phyloP scores from a whole-genome alignment of 2,329 filamentous ascomycete genomes.

The Aspergillus sclerotialis region DNA sequence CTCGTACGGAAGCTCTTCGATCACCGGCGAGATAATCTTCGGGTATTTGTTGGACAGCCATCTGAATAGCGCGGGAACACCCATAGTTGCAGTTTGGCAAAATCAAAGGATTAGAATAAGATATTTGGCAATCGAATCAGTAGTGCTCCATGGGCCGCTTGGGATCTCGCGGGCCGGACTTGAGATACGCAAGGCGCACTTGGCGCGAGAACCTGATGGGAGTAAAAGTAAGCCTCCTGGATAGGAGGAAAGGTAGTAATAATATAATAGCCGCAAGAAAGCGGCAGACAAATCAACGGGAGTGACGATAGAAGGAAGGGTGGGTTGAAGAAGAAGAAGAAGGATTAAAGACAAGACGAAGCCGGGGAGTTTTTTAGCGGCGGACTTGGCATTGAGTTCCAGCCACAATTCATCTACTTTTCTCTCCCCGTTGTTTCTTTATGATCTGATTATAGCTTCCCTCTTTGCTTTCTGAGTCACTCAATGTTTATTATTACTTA shows the following conservation, averaged over 20 bases:
- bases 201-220: too few relatives aligned
- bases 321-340: neutral
- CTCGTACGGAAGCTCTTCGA: slow-evolving; percentile 74
- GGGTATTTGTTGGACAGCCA: slow-evolving; percentile 97
- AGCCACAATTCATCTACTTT: neutral
- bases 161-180: neutral
- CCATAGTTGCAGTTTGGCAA: slow-evolving; percentile 52
- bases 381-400: slow-evolving; percentile 11
- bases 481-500: slow-evolving; percentile 24
- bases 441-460: neutral
- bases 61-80: slow-evolving; percentile 90
- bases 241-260: neutral
- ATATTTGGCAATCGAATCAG: neutral
- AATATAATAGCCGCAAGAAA: neutral
- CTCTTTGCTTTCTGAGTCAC: slow-evolving; percentile 7
- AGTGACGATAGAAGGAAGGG: neutral
- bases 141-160: slow-evolving; percentile 1
- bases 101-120: slow-evolving; percentile 1
- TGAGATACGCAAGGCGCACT: neutral
- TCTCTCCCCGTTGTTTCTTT: neutral
- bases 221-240: neutral
- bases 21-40: slow-evolving; percentile 88
- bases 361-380: slow-evolving; percentile 10
- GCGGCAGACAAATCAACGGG: neutral
- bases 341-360: slow-evolving; percentile 3